phyloP scores from a whole-genome alignment of 805 yeast genomes.

The Komagataella pseudopastoris region DNA sequence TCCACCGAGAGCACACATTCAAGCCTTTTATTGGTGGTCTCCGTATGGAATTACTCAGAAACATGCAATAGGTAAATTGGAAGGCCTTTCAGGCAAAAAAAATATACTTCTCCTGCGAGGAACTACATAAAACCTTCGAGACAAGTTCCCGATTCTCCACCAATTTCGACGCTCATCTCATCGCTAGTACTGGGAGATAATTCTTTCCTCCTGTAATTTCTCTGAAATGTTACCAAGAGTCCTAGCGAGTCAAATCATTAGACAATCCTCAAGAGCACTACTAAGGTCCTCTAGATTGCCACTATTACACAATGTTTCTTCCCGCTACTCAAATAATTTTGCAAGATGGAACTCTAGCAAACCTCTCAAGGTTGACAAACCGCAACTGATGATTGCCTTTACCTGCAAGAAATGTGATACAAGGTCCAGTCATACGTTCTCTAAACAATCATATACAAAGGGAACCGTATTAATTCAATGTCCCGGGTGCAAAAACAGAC shows the following conservation, averaged over 20 bases:
- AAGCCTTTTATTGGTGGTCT: neutral
- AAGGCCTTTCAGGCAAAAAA: neutral
- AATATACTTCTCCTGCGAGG: neutral
- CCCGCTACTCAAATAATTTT: neutral
- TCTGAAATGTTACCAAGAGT: neutral
- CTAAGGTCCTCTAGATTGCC: neutral
- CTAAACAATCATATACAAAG: constrained; percentile 78
- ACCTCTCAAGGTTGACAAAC: constrained; percentile 23
- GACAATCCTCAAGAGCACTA: neutral
- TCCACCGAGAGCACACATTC: neutral
- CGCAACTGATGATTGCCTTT: constrained; percentile 76
- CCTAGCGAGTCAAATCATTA: neutral
- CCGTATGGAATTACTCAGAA: neutral
- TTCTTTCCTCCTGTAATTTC: neutral
- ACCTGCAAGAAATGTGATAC: constrained; percentile 82
- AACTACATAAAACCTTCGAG: neutral
- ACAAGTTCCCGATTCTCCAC: neutral
- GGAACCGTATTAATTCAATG: constrained; percentile 88
- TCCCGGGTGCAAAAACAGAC: constrained; percentile 82
- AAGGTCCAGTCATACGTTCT: constrained; percentile 78
- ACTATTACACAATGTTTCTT: neutral
- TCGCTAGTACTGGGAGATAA: neutral
- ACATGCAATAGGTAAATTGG: neutral
- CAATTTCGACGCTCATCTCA: neutral
- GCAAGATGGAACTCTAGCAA: neutral